Percentiles rank a stretch among this genome's conserved stretches.
Conservation (phyloP, 2,329 filamentous ascomycete genomes). For the Paraphaeosphaeria sporulosa region DNA sequence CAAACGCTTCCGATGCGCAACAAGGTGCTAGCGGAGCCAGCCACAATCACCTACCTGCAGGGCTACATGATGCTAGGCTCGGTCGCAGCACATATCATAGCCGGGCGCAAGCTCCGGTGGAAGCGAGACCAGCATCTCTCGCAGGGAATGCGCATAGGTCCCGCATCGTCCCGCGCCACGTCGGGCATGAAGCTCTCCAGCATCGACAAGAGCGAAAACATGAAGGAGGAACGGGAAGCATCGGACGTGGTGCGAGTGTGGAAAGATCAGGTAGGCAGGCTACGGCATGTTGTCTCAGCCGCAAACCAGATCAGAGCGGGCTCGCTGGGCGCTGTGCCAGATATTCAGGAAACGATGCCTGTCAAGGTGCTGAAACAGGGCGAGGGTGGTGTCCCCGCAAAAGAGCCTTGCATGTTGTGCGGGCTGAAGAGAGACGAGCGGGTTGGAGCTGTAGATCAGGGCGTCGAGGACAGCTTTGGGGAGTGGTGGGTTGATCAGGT, state of each 20-base stretch:
- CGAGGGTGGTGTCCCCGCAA: slow-evolving; percentile 75
- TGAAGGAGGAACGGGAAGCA: slow-evolving; percentile 84
- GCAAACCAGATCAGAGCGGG: slow-evolving; percentile 60
- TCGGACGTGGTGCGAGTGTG: slow-evolving; percentile 78
- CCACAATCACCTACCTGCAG: slow-evolving; percentile 68
- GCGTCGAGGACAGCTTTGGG: slow-evolving; percentile 88
- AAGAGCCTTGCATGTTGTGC: slow-evolving; percentile 82
- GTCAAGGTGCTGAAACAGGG: slow-evolving; percentile 68
- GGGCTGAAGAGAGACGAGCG: slow-evolving; percentile 89
- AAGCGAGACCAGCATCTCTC: slow-evolving; percentile 85
- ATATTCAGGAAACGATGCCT: slow-evolving; percentile 73
- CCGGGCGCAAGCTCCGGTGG: slow-evolving; percentile 87
- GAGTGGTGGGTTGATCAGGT: slow-evolving; percentile 90
- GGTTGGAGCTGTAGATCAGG: slow-evolving; percentile 74
- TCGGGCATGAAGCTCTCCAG: slow-evolving; percentile 92
- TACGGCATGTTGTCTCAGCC: slow-evolving; percentile 76
- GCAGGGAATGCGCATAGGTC: slow-evolving; percentile 86
- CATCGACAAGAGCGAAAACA: slow-evolving; percentile 82
- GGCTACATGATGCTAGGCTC: slow-evolving; percentile 69
- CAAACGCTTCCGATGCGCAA: slow-evolving; percentile 67
- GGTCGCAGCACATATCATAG: slow-evolving; percentile 81
- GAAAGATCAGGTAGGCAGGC: slow-evolving; percentile 76
- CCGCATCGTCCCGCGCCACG: slow-evolving; percentile 70
- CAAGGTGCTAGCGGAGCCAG: slow-evolving; percentile 68
- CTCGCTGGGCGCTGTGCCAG: slow-evolving; percentile 65